Evolutionary conservation across 306 rosid genomes (phyloP).

Genomic region (Begonia peltatifolia): DNA sequence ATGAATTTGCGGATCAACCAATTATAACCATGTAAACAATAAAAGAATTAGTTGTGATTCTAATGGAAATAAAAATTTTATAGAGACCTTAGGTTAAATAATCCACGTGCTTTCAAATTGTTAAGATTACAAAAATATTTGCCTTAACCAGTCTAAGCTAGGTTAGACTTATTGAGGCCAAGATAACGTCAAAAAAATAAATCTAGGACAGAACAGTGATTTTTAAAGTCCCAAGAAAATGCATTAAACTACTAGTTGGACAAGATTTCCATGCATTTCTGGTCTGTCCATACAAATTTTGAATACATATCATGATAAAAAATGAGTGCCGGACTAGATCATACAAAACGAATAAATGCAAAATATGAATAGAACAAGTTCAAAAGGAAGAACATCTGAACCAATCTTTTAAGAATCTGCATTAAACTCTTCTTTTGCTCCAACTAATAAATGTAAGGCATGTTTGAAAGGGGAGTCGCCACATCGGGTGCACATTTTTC

Average conservation of each 20-base stretch:
- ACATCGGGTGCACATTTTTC: conserved; percentile 45
- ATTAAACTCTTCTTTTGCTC: conserved; percentile 62
- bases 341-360: neutral
- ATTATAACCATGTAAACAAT: too few species aligned
- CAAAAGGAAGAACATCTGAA: conserved; percentile 26
- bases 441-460: conserved; percentile 71
- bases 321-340: neutral
- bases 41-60: too few species aligned
- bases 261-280: conserved; percentile 87
- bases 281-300: conserved; percentile 33
- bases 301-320: conserved; percentile 5
- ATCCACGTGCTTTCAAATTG: too few species aligned
- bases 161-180: too few species aligned
- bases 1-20: neutral
- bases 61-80: too few species aligned
- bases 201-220: neutral
- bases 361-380: neutral
- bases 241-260: conserved; percentile 34
- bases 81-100: too few species aligned
- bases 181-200: neutral
- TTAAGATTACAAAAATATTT: too few species aligned
- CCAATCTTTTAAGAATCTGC: conserved; percentile 76
- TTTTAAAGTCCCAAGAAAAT: conserved; percentile 1
- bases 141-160: too few species aligned
- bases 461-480: conserved; percentile 82